These are phyloP conservation scores for Endocalyx cinctus DNA, from an alignment of 2,329 filamentous ascomycete genomes.

Conservation along the genomic window DNA sequence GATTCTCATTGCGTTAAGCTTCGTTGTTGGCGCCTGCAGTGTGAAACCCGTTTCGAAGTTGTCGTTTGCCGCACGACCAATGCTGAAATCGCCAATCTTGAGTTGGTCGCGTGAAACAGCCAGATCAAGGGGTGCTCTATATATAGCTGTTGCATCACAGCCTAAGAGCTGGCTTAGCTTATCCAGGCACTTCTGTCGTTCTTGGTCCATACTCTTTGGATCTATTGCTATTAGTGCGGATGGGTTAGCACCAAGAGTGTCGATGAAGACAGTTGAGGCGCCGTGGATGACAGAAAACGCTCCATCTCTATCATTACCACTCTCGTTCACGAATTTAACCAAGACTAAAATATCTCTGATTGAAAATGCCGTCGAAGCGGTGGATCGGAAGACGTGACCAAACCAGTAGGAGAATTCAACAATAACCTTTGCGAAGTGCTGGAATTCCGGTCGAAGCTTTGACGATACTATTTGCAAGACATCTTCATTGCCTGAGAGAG, in stretches of 20 bases:
- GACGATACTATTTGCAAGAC: constrained; percentile 79
- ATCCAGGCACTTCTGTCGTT: constrained; percentile 68
- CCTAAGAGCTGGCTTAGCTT: constrained; percentile 66
- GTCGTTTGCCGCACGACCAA: constrained; percentile 48
- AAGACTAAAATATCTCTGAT: constrained; percentile 90
- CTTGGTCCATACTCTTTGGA: constrained; percentile 61
- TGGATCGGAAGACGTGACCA: constrained; percentile 72
- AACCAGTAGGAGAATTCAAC: constrained; percentile 93
- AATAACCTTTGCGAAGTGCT: constrained; percentile 61
- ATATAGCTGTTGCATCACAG: constrained; percentile 58
- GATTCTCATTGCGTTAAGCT: constrained; percentile 84
- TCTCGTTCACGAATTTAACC: constrained; percentile 85
- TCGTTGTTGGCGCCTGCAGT: constrained; percentile 85
- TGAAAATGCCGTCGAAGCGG: constrained; percentile 72
- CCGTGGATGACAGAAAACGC: constrained; percentile 64
- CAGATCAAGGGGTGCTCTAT: constrained; percentile 59
- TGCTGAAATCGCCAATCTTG: constrained; percentile 69
- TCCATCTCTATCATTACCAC: constrained; percentile 40
- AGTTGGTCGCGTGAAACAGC: constrained; percentile 49
- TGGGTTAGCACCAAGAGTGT: constrained; percentile 91
- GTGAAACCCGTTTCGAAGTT: constrained; percentile 61
- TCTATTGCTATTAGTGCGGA: constrained; percentile 77
- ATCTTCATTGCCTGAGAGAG: constrained; percentile 79
- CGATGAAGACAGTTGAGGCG: constrained; percentile 91
- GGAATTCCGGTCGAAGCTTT: constrained; percentile 59